Evolutionary conservation across 495 filamentous ascomycete genomes (phyloP).

Genomic region (Xylaria nigripes): DNA sequence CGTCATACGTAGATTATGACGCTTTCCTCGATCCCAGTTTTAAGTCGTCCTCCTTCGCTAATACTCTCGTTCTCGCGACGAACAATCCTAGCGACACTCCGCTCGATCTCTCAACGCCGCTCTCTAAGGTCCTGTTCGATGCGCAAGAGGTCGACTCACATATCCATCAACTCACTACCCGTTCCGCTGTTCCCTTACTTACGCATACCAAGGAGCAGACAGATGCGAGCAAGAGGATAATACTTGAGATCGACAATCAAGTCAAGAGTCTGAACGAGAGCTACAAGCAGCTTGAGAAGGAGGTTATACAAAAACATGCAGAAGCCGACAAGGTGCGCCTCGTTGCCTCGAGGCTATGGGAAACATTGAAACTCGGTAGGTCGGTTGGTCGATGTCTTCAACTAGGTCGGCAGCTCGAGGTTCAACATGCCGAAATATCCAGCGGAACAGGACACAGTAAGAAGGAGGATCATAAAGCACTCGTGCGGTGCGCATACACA

Average conservation of each 20-base stretch:
- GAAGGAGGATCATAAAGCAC: slow-evolving; percentile 65
- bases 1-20: slow-evolving; percentile 95
- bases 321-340: slow-evolving; percentile 68
- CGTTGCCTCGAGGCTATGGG: slow-evolving; percentile 65
- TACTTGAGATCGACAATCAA: slow-evolving; percentile 65
- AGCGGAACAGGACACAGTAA: slow-evolving; percentile 27
- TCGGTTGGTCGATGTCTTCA: slow-evolving; percentile 67
- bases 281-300: slow-evolving; percentile 72
- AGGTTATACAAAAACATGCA: slow-evolving; percentile 73
- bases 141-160: slow-evolving; percentile 95
- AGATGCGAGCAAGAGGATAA: slow-evolving; percentile 57
- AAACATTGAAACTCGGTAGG: slow-evolving; percentile 68
- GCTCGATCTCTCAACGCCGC: slow-evolving; percentile 85
- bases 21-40: slow-evolving; percentile 81
- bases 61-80: slow-evolving; percentile 76
- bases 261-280: slow-evolving; percentile 70
- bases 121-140: slow-evolving; percentile 92
- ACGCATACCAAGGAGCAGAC: slow-evolving; percentile 65
- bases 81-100: slow-evolving; percentile 88
- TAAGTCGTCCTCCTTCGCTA: slow-evolving; percentile 72
- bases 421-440: slow-evolving; percentile 55
- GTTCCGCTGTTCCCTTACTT: slow-evolving; percentile 75
- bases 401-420: slow-evolving; percentile 78
- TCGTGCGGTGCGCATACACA: slow-evolving; percentile 72
- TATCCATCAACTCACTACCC: slow-evolving; percentile 81